phyloP scores from a whole-genome alignment of 495 filamentous ascomycete species.

The Thozetella sp. region DNA sequence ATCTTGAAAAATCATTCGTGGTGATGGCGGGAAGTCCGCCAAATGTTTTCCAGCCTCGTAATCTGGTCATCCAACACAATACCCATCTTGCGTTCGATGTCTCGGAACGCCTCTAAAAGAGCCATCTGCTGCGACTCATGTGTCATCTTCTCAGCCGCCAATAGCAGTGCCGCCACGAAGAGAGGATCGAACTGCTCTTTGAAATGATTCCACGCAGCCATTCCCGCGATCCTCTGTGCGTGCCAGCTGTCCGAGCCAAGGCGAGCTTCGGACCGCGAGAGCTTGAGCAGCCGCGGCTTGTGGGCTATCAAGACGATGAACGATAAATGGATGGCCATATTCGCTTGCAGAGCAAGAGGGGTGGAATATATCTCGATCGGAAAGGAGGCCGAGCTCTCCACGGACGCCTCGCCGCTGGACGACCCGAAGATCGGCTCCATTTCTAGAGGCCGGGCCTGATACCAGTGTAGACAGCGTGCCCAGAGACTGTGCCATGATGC shows the following conservation, averaged over 20 bases:
- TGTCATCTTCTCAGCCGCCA: constrained; percentile 3
- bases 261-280: constrained; percentile 2
- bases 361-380: constrained; percentile 4
- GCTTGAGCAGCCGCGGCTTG: constrained; percentile 3
- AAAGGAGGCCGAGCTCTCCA: not conserved
- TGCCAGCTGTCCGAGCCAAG: constrained; percentile 1
- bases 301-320: constrained; percentile 1
- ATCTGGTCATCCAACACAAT: not conserved
- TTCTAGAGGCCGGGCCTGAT: not conserved
- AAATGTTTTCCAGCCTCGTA: constrained; percentile 2
- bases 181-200: constrained; percentile 4
- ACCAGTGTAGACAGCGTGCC: constrained; percentile 2
- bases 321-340: constrained; percentile 3
- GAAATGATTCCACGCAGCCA: constrained; percentile 1
- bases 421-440: constrained; percentile 1
- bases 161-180: constrained; percentile 2
- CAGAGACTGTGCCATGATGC: constrained; percentile 1
- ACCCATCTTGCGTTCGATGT: constrained; percentile 2
- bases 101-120: not conserved
- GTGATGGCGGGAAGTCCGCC: not conserved
- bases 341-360: constrained; percentile 1
- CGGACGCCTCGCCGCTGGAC: constrained; percentile 1
- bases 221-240: constrained; percentile 2
- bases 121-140: constrained; percentile 2
- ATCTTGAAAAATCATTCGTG: not conserved